Base-by-base conservation (phyloP, 73 alveolate species). In the Halteria grandinella region DNA sequence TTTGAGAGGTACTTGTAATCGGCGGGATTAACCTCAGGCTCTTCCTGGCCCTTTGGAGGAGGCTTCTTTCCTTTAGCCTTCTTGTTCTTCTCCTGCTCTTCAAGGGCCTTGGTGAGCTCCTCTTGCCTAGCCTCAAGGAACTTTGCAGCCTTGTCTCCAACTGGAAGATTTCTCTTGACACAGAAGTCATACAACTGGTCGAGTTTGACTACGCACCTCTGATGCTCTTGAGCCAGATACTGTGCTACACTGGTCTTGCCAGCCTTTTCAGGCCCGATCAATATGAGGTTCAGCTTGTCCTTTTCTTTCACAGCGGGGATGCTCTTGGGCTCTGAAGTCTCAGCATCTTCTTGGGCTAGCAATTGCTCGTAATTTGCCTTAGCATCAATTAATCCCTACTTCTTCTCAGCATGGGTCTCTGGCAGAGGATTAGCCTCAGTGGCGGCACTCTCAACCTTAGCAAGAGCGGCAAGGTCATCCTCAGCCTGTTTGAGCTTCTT, bases 231-330 rank as follows among this genome's bases (percentile, higher is more conserved):
- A 55, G 95, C 93, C 52, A 95, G 90, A 88, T 87, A 91, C 55
- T 93, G 69, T 25, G 98, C 96, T 32, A 89, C 87, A 10, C 96
- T 73, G 33, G 98, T 95, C 77, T 97, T 97, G 20, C 99, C 99
- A 55, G 93, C 74, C 64, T 93, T 83, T 37, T 90, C 96, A 0
- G 96, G 97, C 1, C 99, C 99, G 18, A 93, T 52, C 50, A 97
- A 63, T 8, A 97, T 87, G 36, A 97, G 63, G 63, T 88, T 91
- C 1, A 91, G 91, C 55, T 92, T 93, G 69, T 95, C 98, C 43
- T 77, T 70, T 75, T 88, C 89, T 41, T 94, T 91, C n/a, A 95
- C 92, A 36, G 37, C 51, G 23, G 66, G 62, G 29, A 74, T 70
- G 60, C 74, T 70, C 44, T 83, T 58, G 14, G 36, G 54, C 72